These are phyloP conservation scores for Lactarius deliciosus DNA, from an alignment of 768 basidiomycete species.

Conservation along the genomic window DNA sequence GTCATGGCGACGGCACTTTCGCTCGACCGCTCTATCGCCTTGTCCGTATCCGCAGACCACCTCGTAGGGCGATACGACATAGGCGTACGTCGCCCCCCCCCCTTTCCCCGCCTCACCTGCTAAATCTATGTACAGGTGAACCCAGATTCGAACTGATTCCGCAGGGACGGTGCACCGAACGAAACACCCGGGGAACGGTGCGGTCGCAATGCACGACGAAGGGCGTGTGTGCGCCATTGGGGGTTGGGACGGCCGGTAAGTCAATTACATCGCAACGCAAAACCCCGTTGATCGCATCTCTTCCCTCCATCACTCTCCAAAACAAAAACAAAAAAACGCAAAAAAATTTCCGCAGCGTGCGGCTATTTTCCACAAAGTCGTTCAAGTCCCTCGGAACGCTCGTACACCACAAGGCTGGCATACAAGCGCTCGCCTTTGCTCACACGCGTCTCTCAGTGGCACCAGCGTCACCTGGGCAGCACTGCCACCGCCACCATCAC, in stretches of 20 bases:
- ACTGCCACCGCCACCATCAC: neutral
- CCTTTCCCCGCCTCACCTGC: too few species aligned
- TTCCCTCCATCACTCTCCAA: neutral
- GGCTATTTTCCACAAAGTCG: conserved; percentile 77
- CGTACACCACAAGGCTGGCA: conserved; percentile 74
- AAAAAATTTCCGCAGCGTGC: conserved; percentile 49
- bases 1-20: conserved; percentile 89
- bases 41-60: conserved; percentile 88
- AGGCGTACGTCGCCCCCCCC: conserved; percentile 39
- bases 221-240: conserved; percentile 83
- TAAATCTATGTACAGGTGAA: conserved; percentile 7
- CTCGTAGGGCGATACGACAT: conserved; percentile 66
- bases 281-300: neutral
- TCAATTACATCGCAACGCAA: conserved; percentile 11
- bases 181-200: conserved; percentile 77
- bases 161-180: conserved; percentile 50
- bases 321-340: neutral
- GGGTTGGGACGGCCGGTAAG: conserved; percentile 93
- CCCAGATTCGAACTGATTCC: conserved; percentile 23
- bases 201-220: conserved; percentile 71
- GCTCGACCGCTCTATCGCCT: conserved; percentile 52
- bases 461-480: neutral
- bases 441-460: neutral
- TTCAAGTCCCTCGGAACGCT: conserved; percentile 85
- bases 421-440: conserved; percentile 76